A percentile compares a stretch with the other conserved stretches of the same genome.
phyloP scores from a whole-genome alignment of 176 grass and related monocot species.

The Bromus sterilis region DNA sequence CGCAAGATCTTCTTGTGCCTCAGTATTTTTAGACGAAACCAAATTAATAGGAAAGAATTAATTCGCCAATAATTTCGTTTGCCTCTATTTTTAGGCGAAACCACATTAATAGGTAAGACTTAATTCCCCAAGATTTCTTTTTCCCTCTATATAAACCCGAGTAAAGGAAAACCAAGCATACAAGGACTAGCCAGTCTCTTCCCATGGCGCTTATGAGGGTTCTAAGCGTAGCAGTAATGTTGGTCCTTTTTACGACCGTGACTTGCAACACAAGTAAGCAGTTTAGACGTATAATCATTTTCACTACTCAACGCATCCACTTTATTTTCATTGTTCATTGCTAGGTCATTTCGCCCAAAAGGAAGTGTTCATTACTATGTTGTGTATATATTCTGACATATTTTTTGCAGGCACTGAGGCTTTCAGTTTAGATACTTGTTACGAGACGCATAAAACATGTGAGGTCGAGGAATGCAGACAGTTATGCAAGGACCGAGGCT shows the following conservation, averaged over 20 bases:
- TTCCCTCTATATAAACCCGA: not conserved
- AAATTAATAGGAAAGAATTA: not conserved
- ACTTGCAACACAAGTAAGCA: not conserved
- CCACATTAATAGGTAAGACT: not conserved
- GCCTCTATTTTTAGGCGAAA: not conserved
- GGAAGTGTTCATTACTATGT: too few relatives aligned
- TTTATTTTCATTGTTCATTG: not conserved
- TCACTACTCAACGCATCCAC: not conserved
- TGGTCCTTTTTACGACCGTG: not conserved
- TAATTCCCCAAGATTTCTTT: not conserved
- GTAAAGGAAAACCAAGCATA: not conserved
- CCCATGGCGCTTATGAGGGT: not conserved
- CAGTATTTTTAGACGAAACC: not conserved
- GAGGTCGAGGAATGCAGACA: not conserved
- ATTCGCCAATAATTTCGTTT: not conserved
- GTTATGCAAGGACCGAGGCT: not conserved
- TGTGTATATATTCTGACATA: not conserved
- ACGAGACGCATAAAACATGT: not conserved
- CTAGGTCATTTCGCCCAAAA: too few relatives aligned
- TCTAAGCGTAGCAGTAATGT: not conserved
- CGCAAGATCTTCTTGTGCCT: not conserved
- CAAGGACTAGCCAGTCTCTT: not conserved
- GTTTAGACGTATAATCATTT: not conserved
- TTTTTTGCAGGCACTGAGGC: not conserved
- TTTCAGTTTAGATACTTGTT: not conserved